phyloP scores from a whole-genome alignment of 169 alveolate species.

The Besnoitia besnoiti region DNA sequence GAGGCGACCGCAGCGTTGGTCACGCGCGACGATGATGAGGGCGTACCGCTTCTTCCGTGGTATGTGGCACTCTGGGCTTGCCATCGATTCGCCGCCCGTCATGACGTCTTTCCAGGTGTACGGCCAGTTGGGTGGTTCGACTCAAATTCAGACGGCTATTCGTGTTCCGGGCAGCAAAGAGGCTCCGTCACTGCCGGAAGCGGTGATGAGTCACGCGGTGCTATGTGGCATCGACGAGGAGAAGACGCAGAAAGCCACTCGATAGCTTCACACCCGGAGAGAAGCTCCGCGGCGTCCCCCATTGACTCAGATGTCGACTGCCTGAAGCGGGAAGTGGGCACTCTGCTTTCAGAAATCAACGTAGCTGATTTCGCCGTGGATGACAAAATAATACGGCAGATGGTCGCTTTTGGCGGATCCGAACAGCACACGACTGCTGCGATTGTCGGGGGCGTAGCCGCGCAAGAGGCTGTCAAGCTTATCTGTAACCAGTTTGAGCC shows the following conservation, averaged over 20 bases:
- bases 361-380: constrained; percentile 53
- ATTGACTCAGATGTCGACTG: constrained; percentile 68
- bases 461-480: constrained; percentile 89
- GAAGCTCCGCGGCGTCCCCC: not conserved
- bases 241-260: not conserved
- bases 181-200: not conserved
- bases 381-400: constrained; percentile 73
- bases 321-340: constrained; percentile 67
- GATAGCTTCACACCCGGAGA: not conserved
- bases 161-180: not conserved
- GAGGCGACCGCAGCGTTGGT: constrained; percentile 11
- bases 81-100: constrained; percentile 71
- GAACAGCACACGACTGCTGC: constrained; percentile 84
- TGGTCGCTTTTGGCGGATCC: constrained; percentile 79
- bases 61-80: constrained; percentile 80
- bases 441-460: constrained; percentile 86
- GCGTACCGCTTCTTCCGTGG: constrained; percentile 70
- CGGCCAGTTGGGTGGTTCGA: not conserved
- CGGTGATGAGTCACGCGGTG: not conserved
- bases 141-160: not conserved
- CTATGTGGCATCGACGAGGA: not conserved
- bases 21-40: not conserved
- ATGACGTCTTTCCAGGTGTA: constrained; percentile 78
- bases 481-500: constrained; percentile 85
- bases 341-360: constrained; percentile 37